Percentiles rank a stretch among this genome's conserved stretches.
These are phyloP conservation scores for Aquanectria penicillioides DNA, from an alignment of 2,329 filamentous ascomycete species.

Conservation along the genomic window DNA sequence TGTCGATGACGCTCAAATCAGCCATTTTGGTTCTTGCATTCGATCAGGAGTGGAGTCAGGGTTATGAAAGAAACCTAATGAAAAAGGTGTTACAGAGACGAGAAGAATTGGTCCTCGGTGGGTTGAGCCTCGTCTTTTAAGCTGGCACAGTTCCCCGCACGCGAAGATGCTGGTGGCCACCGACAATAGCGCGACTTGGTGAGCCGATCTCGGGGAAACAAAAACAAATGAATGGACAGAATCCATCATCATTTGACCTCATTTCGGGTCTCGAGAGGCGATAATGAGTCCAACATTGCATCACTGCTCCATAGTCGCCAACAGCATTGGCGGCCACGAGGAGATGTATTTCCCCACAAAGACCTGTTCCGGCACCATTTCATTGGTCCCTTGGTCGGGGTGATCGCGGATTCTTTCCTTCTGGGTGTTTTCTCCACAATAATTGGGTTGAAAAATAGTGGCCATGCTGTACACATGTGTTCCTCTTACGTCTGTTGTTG, in stretches of 20 bases:
- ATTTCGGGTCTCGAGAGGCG: not conserved
- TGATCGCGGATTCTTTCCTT: not conserved
- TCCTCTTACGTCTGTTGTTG: too few species aligned
- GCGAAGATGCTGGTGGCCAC: not conserved
- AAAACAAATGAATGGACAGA: not conserved
- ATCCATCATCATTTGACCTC: not conserved
- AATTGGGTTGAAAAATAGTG: not conserved
- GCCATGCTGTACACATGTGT: too few species aligned
- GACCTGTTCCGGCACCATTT: too few species aligned
- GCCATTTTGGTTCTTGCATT: slow-evolving; percentile 20
- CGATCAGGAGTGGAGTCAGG: not conserved
- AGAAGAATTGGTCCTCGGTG: not conserved
- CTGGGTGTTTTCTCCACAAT: not conserved
- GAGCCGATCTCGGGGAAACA: not conserved
- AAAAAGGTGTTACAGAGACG: not conserved
- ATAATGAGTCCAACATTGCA: not conserved
- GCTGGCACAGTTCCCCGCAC: not conserved
- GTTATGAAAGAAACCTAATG: not conserved
- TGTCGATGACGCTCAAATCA: slow-evolving; percentile 37
- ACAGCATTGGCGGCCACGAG: not conserved
- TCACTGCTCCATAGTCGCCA: not conserved
- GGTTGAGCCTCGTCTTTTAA: not conserved
- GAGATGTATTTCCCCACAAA: not conserved
- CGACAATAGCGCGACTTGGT: not conserved
- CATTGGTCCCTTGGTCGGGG: not conserved